Evolutionary conservation across 1,284 basidiomycete species (phyloP).

Genomic region (Phellinidium pouzarii): DNA sequence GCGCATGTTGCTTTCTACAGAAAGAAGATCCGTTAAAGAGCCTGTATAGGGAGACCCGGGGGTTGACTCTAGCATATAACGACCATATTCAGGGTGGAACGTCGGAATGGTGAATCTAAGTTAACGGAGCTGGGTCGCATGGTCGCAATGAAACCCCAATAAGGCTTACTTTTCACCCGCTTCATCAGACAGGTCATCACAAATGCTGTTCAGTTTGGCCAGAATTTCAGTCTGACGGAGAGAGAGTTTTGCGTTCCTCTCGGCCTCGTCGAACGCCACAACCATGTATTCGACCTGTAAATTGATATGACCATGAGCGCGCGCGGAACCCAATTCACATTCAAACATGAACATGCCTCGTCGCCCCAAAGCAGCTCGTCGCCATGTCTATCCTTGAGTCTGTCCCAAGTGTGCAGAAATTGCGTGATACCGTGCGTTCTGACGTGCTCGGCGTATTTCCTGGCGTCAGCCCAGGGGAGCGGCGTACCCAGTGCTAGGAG

Average conservation of each 20-base stretch:
- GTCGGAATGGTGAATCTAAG: slow-evolving; percentile 72
- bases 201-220: slow-evolving; percentile 67
- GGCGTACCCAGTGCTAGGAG: slow-evolving; percentile 93
- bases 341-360: slow-evolving; percentile 58
- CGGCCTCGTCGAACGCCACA: slow-evolving; percentile 74
- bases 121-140: slow-evolving; percentile 11
- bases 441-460: slow-evolving; percentile 85
- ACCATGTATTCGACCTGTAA: slow-evolving; percentile 99
- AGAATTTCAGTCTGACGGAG: slow-evolving; percentile 93
- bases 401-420: slow-evolving; percentile 90
- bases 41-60: slow-evolving; percentile 93
- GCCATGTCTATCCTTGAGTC: slow-evolving; percentile 85
- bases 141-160: slow-evolving; percentile 7
- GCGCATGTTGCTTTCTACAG: slow-evolving; percentile 93
- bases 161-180: slow-evolving; percentile 49
- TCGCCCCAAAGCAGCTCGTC: slow-evolving; percentile 98
- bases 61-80: slow-evolving; percentile 98
- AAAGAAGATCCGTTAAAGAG: slow-evolving; percentile 75
- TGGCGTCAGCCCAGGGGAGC: slow-evolving; percentile 87
- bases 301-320: background rate
- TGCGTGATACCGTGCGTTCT: slow-evolving; percentile 91
- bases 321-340: too few species aligned
- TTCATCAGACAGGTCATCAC: slow-evolving; percentile 60
- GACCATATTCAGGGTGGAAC: slow-evolving; percentile 98
- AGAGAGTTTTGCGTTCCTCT: slow-evolving; percentile 81